Evolutionary conservation across 164 flowering plant species (phyloP).

Genomic region (Dillenia suffruticosa): DNA sequence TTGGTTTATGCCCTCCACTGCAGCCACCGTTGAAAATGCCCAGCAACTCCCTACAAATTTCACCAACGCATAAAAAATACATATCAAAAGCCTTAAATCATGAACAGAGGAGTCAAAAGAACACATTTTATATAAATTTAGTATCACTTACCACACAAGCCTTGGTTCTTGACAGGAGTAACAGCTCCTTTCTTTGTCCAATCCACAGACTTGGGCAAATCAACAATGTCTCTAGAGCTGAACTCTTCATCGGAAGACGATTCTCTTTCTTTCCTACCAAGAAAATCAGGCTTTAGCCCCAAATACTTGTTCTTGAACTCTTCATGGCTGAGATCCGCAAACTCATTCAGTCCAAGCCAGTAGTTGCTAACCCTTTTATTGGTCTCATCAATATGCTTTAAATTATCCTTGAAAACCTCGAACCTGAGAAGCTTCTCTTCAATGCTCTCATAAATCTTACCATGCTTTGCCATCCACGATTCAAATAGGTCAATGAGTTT

Average conservation of each 20-base stretch:
- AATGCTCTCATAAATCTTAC: constrained; percentile 43
- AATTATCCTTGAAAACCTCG: constrained; percentile 72
- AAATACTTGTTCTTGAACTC: constrained; percentile 64
- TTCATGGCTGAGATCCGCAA: constrained; percentile 72
- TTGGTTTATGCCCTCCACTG: constrained; percentile 86
- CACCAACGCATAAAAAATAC: neutral
- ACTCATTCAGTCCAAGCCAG: constrained; percentile 82
- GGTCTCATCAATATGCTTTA: constrained; percentile 65
- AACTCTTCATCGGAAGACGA: constrained; percentile 20
- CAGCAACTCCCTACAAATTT: constrained; percentile 72
- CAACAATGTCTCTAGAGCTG: constrained; percentile 34
- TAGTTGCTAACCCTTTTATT: constrained; percentile 54
- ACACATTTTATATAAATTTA: neutral
- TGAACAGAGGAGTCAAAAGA: no score
- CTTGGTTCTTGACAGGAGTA: constrained; percentile 74
- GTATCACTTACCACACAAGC: constrained; percentile 56
- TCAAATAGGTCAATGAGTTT: constrained; percentile 64
- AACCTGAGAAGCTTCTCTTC: constrained; percentile 72
- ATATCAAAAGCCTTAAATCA: no score
- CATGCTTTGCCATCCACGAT: constrained; percentile 57
- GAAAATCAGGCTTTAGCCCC: constrained; percentile 40
- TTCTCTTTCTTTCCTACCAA: constrained; percentile 14
- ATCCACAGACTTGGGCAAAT: constrained; percentile 71
- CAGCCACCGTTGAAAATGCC: constrained; percentile 89
- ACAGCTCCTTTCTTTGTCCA: constrained; percentile 94